Conservation (phyloP, 345 rosid species). For the Microthlaspi erraticum region DNA sequence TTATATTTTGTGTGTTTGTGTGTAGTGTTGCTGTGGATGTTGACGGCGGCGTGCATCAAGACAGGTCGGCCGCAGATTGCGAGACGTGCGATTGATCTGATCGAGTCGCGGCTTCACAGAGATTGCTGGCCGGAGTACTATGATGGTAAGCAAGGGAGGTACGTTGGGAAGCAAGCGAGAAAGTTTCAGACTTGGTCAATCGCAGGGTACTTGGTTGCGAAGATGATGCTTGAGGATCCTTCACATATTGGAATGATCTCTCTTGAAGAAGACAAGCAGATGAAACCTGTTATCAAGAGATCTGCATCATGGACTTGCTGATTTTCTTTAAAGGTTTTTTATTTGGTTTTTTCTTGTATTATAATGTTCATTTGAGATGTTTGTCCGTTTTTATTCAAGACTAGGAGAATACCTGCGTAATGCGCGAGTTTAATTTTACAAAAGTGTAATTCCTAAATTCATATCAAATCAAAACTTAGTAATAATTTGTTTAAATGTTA, state of each 20-base stretch:
- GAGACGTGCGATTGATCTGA: constrained; percentile 60
- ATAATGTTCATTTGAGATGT: constrained; percentile 22
- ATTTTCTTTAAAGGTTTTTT: neutral
- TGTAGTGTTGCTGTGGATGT: constrained; percentile 68
- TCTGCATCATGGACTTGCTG: constrained; percentile 66
- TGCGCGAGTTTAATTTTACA: too few relatives aligned
- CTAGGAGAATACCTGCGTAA: too few relatives aligned
- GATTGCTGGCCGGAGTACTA: constrained; percentile 77
- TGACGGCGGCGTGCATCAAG: constrained; percentile 71
- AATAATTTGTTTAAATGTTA: too few relatives aligned
- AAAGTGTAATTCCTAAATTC: too few relatives aligned
- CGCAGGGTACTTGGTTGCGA: constrained; percentile 70
- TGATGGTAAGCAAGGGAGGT: constrained; percentile 66
- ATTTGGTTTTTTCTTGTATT: neutral
- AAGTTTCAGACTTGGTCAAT: constrained; percentile 75
- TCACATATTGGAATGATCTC: constrained; percentile 70
- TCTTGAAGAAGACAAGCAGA: constrained; percentile 69
- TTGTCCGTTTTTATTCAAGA: neutral
- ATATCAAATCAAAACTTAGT: too few relatives aligned
- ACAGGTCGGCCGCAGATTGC: constrained; percentile 75
- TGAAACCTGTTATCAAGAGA: constrained; percentile 63
- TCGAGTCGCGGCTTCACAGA: constrained; percentile 56
- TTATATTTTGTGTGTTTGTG: neutral
- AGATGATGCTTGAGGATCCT: constrained; percentile 75
- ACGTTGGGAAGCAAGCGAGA: constrained; percentile 65